Base-by-base conservation (phyloP, 768 basidiomycete species). In the Cystobasidiopsis lactophilus region DNA sequence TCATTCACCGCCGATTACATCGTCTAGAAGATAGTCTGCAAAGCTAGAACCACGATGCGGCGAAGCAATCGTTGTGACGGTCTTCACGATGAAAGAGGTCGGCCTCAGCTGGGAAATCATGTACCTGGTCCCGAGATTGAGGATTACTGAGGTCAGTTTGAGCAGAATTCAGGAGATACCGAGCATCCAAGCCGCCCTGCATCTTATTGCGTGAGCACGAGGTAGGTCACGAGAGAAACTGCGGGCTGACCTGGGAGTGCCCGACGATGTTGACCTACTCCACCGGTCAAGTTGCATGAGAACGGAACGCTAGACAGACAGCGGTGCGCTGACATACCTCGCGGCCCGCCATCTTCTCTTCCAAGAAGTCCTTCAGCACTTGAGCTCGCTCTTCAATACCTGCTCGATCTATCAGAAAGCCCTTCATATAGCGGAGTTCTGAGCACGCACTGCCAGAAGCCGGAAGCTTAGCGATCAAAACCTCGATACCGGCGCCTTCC, bases 261-360 rank as follows among this genome's bases (percentile, higher is more conserved):
- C 82, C 84, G 40, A 95, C 81, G 45, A 98, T 74, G 66, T 98
- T 93, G 23, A 98, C 80, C n/a, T n/a, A n/a, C n/a, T n/a, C n/a
- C n/a, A n/a, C n/a, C n/a, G n/a, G n/a, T n/a, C n/a, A n/a, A n/a
- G n/a, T n/a, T n/a, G n/a, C n/a, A n/a, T n/a, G n/a, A n/a, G n/a
- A n/a, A n/a, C n/a, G n/a, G n/a, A n/a, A n/a, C n/a, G n/a, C n/a
- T n/a, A n/a, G n/a, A n/a, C n/a, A n/a, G n/a, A n/a, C n/a, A n/a
- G n/a, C n/a, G n/a, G n/a, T n/a, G n/a, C n/a, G n/a, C n/a, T n/a
- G n/a, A n/a, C n/a, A n/a, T n/a, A n/a, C n/a, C 49, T 74, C 76
- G 50, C 79, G 72, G 7, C 83, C 86, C 1, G 82, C 77, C 66
- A 84, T 95, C 16, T 73, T 73, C 50, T 80, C 73, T 10, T 78